phyloP scores from a whole-genome alignment of 306 rosid genomes.

The Cicer chorassanicum region DNA sequence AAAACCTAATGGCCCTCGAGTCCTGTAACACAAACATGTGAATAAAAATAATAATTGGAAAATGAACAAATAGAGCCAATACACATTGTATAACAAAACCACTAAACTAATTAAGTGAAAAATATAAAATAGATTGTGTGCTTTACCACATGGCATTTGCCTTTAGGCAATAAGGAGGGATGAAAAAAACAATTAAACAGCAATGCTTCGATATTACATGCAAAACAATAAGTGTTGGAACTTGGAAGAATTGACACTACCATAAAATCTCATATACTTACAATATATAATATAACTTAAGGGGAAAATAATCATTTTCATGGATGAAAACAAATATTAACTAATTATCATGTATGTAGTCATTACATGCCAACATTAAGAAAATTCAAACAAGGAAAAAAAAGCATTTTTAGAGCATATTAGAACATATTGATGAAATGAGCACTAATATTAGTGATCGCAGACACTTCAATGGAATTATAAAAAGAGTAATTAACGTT shows the following conservation, averaged over 20 bases:
- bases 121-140: conserved; percentile 13
- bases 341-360: conserved; percentile 13
- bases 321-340: not conserved
- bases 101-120: not conserved
- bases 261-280: not conserved
- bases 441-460: not conserved
- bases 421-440: not conserved
- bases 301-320: not conserved
- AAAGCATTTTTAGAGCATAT: not conserved
- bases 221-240: conserved; percentile 2
- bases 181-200: not conserved
- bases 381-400: conserved; percentile 9
- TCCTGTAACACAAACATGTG: conserved; percentile 66
- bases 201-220: conserved; percentile 14
- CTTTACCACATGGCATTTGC: not conserved
- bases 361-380: conserved; percentile 9
- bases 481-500: not conserved
- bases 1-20: conserved; percentile 84
- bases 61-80: conserved; percentile 17
- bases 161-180: conserved; percentile 14
- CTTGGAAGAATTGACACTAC: conserved; percentile 2
- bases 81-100: conserved; percentile 12
- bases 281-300: not conserved
- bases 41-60: conserved; percentile 30
- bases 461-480: not conserved